Evolutionary conservation across 139 green algal species (phyloP).

Genomic region (Micractinium conductrix): DNA sequence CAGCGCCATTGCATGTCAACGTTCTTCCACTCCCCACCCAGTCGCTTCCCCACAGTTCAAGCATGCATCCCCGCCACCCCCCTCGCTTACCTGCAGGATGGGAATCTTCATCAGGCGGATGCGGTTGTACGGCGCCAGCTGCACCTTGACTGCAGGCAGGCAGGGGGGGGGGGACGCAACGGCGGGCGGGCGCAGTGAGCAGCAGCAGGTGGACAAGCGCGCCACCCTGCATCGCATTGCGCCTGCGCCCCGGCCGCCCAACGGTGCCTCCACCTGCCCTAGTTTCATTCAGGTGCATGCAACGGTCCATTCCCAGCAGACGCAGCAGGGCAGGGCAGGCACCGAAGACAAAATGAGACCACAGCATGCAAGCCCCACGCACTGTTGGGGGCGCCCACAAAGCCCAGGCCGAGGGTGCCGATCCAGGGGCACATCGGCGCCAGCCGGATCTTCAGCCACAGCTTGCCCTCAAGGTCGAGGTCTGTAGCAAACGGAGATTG

Average conservation of each 20-base stretch:
- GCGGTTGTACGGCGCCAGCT: slow-evolving; percentile 94
- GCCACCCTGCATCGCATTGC: background rate
- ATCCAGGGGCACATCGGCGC: slow-evolving; percentile 93
- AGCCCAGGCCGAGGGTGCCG: slow-evolving; percentile 89
- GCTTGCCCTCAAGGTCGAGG: slow-evolving; percentile 91
- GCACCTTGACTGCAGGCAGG: slow-evolving; percentile 75
- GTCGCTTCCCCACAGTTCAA: too few species aligned
- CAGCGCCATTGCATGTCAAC: too few species aligned
- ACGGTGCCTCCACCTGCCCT: too few species aligned
- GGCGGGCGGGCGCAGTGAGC: background rate
- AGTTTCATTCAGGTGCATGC: too few species aligned
- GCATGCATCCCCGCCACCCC: background rate
- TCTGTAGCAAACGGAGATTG: too few species aligned
- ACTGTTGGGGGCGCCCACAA: slow-evolving; percentile 85
- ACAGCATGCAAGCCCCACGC: background rate
- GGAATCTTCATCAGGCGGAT: slow-evolving; percentile 93
- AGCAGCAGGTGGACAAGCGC: background rate
- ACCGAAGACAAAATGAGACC: background rate
- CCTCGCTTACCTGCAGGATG: slow-evolving; percentile 74
- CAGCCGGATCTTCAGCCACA: slow-evolving; percentile 96
- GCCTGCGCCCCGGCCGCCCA: too few species aligned
- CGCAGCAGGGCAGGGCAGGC: background rate
- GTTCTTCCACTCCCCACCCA: too few species aligned
- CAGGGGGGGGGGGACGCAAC: background rate
- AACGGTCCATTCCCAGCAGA: background rate